A percentile compares a stretch with the other conserved stretches of the same genome.
These are phyloP conservation scores for Suillus cothurnatus DNA, from an alignment of 768 basidiomycete genomes.

Conservation along the genomic window DNA sequence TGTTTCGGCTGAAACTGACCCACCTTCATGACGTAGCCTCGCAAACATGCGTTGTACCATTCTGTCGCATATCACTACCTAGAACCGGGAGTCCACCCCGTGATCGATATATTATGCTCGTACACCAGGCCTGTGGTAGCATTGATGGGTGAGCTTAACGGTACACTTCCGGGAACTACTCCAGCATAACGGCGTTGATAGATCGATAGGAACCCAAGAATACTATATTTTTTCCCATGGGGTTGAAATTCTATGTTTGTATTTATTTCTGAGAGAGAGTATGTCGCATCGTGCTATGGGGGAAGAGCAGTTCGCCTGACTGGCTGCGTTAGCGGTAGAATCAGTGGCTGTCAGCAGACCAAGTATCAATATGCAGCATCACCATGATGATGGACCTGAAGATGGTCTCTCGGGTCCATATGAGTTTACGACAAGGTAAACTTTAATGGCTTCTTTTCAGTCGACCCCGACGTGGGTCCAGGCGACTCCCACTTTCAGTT, in stretches of 20 bases:
- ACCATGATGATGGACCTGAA: background rate
- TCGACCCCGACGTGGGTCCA: background rate
- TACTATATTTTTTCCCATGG: background rate
- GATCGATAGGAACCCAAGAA: background rate
- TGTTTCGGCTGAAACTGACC: background rate
- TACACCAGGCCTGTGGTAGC: background rate
- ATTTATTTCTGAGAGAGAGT: too few relatives aligned
- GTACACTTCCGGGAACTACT: background rate
- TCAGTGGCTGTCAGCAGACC: background rate
- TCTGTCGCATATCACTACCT: background rate
- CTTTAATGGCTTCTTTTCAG: constrained; percentile 5
- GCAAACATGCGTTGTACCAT: background rate
- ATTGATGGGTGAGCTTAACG: background rate
- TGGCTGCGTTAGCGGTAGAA: background rate
- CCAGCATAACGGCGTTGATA: background rate
- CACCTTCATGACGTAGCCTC: background rate
- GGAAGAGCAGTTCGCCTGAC: background rate
- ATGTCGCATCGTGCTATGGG: too few relatives aligned
- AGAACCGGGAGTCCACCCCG: background rate
- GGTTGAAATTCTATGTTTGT: background rate
- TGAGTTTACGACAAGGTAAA: background rate
- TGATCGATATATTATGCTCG: background rate
- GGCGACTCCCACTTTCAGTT: constrained; percentile 2
- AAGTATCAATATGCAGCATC: background rate
- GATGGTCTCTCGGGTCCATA: background rate